Evolutionary conservation across 805 yeast species (phyloP), one percentile per base, ranked within the genome.

Genomic region (Saturnispora halmiae): DNA sequence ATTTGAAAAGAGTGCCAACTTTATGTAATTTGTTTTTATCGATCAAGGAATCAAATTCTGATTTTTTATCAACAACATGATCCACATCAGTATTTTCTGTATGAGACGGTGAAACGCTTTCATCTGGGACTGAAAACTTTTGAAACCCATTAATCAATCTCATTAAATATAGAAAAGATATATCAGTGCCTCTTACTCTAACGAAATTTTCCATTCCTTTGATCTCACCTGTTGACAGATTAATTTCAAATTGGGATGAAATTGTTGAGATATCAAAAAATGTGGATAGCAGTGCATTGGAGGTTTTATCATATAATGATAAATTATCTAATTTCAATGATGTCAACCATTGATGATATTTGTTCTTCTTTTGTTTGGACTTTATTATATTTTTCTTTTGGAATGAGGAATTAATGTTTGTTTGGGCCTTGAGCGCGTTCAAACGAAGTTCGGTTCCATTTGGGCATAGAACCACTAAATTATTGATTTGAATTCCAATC

Each of bases 151-250:
- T 36, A 5, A 41, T 15, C 3, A 48, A 8, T 28, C 34, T 44
- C 21, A 49, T 14, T 1, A 53, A 6, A 24, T 49, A 42, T 6
- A 55, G 20, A 7, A 52, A 26, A 1, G 60, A 55, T 6, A 55
- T 6, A 7, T 42, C 43, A 2, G 43, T 34, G 7, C 45, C 46
- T 6, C 35, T 34, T 1, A 50, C 21, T 14, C 48, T 45, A 9
- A 48, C 19, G 10, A 39, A 38, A 6, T 42, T 34, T 34, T 43
- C 29, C 46, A 40, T 14, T 34, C 40, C 9, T 42, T 48, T 20
- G 3, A 52, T 36, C 3, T 42, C 26, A 18, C 61, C 61, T 16
- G 37, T 43, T 3, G 36, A 31, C 4, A 50, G 14, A 31, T 54
- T 49, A 6, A 56, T 27, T 7, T 40, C 25, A 18, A 54, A 50